A percentile compares a stretch with the other conserved stretches of the same genome.
Evolutionary conservation across 164 flowering plant genomes (phyloP).

Genomic region (Houttuynia cordata): DNA sequence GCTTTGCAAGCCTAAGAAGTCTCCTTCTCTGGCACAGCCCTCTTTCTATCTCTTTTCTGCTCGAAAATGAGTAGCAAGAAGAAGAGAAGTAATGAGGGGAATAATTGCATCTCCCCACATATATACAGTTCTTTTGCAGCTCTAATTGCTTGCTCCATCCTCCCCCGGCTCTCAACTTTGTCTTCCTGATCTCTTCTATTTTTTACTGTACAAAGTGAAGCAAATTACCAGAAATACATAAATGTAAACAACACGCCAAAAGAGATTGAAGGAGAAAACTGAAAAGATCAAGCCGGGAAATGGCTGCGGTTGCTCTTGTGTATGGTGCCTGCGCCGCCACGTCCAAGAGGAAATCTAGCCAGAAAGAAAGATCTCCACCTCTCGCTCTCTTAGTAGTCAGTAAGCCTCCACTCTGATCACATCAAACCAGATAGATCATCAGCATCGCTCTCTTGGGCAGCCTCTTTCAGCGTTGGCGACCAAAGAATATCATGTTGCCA

Average conservation of each 20-base stretch:
- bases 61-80: no score
- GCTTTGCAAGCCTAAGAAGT: no score
- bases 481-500: constrained; percentile 11
- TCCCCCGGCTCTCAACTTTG: neutral
- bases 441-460: neutral
- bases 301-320: constrained; percentile 6
- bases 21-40: no score
- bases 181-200: no score
- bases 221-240: no score
- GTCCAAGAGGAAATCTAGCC: neutral
- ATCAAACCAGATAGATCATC: neutral
- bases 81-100: no score
- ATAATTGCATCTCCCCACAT: no score
- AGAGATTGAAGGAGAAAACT: constrained; percentile 10
- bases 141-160: no score
- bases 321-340: constrained; percentile 6
- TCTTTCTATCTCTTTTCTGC: no score
- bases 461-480: constrained; percentile 9
- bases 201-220: no score
- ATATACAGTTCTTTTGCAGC: no score
- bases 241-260: neutral
- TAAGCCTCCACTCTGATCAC: neutral
- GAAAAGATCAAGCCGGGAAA: no score
- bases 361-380: neutral
- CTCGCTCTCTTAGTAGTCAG: neutral